phyloP scores from a whole-genome alignment of 345 rosid genomes.

The Eucalyptus globulus region DNA sequence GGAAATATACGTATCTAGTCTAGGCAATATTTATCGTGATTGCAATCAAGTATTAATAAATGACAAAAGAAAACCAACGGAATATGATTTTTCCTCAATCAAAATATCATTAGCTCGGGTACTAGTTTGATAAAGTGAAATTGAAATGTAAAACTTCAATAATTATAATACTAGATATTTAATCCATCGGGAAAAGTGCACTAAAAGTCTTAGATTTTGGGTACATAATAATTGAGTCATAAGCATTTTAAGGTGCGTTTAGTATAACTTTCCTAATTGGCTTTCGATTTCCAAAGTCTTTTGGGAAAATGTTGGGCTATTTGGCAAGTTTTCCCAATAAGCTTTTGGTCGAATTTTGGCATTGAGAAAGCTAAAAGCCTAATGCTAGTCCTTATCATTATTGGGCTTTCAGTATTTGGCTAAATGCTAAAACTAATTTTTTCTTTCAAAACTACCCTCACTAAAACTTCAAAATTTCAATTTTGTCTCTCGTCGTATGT shows the following conservation, averaged over 20 bases:
- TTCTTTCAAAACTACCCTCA: fast-evolving
- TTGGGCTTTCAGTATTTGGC: fast-evolving
- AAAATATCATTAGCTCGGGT: fast-evolving
- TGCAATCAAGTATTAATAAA: no score
- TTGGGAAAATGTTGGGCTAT: no score
- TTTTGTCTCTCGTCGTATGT: no score
- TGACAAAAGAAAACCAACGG: no score
- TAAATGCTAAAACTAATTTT: fast-evolving
- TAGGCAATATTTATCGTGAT: no score
- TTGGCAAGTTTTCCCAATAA: no score
- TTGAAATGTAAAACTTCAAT: no score
- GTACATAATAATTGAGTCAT: background rate
- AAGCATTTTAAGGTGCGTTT: fast-evolving
- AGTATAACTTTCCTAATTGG: no score
- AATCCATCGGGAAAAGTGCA: background rate
- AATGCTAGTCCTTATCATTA: fast-evolving
- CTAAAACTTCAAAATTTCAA: no score
- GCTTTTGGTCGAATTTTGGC: fast-evolving
- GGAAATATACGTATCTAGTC: fast-evolving
- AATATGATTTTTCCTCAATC: no score
- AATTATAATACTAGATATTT: no score
- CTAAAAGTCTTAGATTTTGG: fast-evolving
- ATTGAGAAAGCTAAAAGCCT: fast-evolving
- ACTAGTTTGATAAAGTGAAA: background rate
- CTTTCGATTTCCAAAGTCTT: fast-evolving